These are phyloP conservation scores for Agrocybe pediades DNA, from an alignment of 768 basidiomycete species.

Conservation along the genomic window DNA sequence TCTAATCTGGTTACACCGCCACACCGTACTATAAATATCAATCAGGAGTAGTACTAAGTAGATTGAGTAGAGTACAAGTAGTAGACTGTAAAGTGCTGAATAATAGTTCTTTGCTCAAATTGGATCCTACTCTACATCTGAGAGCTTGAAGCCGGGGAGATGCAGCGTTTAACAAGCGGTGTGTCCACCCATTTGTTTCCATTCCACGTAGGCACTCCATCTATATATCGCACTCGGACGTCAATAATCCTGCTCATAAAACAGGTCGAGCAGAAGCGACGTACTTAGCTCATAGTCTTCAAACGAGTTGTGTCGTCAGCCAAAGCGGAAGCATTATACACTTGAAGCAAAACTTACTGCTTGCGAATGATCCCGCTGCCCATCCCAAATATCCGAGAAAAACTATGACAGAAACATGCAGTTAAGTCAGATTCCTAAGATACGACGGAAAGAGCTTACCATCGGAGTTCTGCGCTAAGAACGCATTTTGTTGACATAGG, in stretches of 20 bases:
- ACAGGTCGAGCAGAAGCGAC: neutral
- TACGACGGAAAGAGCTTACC: conserved; percentile 20
- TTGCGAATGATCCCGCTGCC: conserved; percentile 55
- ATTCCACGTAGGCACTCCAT: conserved; percentile 5
- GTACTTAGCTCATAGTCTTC: neutral
- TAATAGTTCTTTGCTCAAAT: neutral
- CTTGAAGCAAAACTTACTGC: conserved; percentile 14
- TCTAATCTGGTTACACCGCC: too few relatives aligned
- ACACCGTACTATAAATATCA: too few relatives aligned
- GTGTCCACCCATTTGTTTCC: conserved; percentile 2
- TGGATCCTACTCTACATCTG: neutral
- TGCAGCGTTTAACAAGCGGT: neutral
- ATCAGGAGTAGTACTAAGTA: too few relatives aligned
- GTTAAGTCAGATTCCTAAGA: neutral
- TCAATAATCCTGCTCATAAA: neutral
- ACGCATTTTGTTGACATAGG: conserved; percentile 47
- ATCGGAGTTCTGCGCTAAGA: conserved; percentile 48
- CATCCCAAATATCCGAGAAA: conserved; percentile 59
- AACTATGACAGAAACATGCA: conserved; percentile 27
- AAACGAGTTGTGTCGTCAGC: neutral
- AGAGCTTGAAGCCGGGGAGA: conserved; percentile 2
- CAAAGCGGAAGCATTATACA: too few relatives aligned
- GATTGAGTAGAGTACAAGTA: too few relatives aligned
- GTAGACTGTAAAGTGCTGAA: too few relatives aligned
- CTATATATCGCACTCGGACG: neutral